Evolutionary conservation across 148 eudicot genomes (phyloP).

Genomic region (Rhododendron molle): DNA sequence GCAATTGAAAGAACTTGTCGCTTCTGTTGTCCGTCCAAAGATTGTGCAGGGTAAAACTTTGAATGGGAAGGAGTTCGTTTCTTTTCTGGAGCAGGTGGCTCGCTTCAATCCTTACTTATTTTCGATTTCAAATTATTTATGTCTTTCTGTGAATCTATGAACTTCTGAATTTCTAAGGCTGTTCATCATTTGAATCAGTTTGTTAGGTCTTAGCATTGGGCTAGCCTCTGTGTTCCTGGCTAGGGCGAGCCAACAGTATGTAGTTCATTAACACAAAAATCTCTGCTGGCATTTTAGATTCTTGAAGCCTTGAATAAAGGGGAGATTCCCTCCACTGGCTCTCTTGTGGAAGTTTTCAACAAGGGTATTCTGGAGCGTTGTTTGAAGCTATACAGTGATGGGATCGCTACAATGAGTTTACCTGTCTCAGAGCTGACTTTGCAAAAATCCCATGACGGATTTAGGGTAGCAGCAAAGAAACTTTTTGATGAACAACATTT

Average conservation of each 20-base stretch:
- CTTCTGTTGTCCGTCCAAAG: slow-evolving; percentile 73
- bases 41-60: slow-evolving; percentile 82
- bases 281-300: slow-evolving; percentile 48
- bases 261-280: background rate
- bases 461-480: slow-evolving; percentile 51
- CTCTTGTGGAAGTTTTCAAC: slow-evolving; percentile 95
- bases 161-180: background rate
- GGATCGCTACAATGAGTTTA: slow-evolving; percentile 51
- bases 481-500: slow-evolving; percentile 89
- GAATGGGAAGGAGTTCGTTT: slow-evolving; percentile 86
- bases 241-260: background rate
- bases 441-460: slow-evolving; percentile 50
- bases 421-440: slow-evolving; percentile 57
- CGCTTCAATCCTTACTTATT: slow-evolving; percentile 7
- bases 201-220: background rate
- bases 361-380: slow-evolving; percentile 89
- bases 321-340: slow-evolving; percentile 97
- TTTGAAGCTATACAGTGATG: slow-evolving; percentile 61
- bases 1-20: slow-evolving; percentile 61
- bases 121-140: background rate
- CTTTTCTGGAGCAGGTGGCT: slow-evolving; percentile 82
- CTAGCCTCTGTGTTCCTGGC: background rate
- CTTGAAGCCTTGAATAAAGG: slow-evolving; percentile 98
- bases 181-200: background rate
- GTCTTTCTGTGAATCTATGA: background rate